phyloP scores from a whole-genome alignment of 139 green algal species.

The Picochlorum sp. region DNA sequence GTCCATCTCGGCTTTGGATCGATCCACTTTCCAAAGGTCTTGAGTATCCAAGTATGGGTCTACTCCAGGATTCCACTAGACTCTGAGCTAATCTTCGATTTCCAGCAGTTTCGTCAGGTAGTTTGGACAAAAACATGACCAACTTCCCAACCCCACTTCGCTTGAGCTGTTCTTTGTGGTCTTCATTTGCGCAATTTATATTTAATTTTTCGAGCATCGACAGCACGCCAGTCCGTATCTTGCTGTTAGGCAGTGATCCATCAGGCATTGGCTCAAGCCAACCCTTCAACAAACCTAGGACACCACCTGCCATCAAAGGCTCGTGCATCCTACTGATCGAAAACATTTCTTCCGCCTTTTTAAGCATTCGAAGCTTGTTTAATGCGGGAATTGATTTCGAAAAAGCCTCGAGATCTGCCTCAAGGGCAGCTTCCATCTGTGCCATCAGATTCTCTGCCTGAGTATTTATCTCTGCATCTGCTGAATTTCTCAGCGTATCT shows the following conservation, averaged over 20 bases:
- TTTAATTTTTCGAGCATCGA: slow-evolving; percentile 40
- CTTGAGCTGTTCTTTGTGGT: slow-evolving; percentile 58
- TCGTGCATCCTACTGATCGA: slow-evolving; percentile 45
- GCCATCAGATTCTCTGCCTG: slow-evolving; percentile 34
- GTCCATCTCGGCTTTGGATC: background rate
- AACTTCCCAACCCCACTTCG: slow-evolving; percentile 40
- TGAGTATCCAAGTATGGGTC: slow-evolving; percentile 49
- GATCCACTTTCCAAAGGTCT: slow-evolving; percentile 18
- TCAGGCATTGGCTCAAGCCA: slow-evolving; percentile 63
- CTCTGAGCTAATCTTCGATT: slow-evolving; percentile 49
- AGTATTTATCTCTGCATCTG: slow-evolving; percentile 16
- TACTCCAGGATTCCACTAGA: slow-evolving; percentile 55
- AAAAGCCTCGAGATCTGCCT: slow-evolving; percentile 44
- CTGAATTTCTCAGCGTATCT: background rate
- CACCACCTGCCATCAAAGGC: slow-evolving; percentile 45
- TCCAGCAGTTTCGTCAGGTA: slow-evolving; percentile 45
- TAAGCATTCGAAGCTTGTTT: slow-evolving; percentile 54
- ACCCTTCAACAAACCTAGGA: slow-evolving; percentile 52
- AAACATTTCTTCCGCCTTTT: slow-evolving; percentile 34
- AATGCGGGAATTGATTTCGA: slow-evolving; percentile 36
- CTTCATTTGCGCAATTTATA: slow-evolving; percentile 37
- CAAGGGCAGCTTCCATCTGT: slow-evolving; percentile 46
- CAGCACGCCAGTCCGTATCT: slow-evolving; percentile 38
- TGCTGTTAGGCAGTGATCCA: slow-evolving; percentile 55
- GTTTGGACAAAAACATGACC: slow-evolving; percentile 65